Evolutionary conservation across 208 protist genomes (phyloP).

Genomic region (Angomonas deanei): DNA sequence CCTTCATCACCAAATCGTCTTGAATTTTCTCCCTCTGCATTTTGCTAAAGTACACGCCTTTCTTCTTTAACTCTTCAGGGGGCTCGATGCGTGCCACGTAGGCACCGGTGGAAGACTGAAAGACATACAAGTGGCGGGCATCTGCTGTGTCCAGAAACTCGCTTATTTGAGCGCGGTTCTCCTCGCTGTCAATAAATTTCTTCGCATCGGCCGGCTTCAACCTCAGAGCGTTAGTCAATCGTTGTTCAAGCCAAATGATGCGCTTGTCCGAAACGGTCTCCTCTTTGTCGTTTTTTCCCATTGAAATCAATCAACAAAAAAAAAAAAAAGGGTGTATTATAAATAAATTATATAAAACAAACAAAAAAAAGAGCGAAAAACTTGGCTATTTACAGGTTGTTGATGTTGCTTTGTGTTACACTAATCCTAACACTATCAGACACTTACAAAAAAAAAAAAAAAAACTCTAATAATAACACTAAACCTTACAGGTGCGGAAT

Average conservation of each 20-base stretch:
- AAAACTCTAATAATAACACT: neutral
- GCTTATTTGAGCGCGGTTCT: conserved; percentile 83
- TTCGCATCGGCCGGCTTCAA: conserved; percentile 89
- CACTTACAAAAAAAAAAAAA: neutral
- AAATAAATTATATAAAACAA: neutral
- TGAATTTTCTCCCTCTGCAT: conserved; percentile 88
- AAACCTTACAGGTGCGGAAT: too few species aligned
- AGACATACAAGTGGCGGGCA: conserved; percentile 88
- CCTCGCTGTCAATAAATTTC: conserved; percentile 89
- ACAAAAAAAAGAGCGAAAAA: neutral
- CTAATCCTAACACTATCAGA: neutral
- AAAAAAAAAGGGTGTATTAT: conserved; percentile 3
- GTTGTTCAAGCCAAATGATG: conserved; percentile 90
- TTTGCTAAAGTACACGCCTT: conserved; percentile 90
- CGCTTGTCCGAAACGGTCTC: conserved; percentile 88
- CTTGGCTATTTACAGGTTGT: conserved; percentile 1
- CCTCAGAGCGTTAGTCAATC: conserved; percentile 76
- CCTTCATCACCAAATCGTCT: conserved; percentile 84
- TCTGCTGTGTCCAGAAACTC: conserved; percentile 92
- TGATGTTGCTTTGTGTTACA: neutral
- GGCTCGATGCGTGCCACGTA: conserved; percentile 83
- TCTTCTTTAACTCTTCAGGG: conserved; percentile 87
- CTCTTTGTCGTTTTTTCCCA: conserved; percentile 88
- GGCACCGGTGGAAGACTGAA: conserved; percentile 59
- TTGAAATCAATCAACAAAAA: conserved; percentile 16